Base-by-base conservation (phyloP, 2,329 filamentous ascomycete genomes). In the Hymenotorrendiella dingleyae region DNA sequence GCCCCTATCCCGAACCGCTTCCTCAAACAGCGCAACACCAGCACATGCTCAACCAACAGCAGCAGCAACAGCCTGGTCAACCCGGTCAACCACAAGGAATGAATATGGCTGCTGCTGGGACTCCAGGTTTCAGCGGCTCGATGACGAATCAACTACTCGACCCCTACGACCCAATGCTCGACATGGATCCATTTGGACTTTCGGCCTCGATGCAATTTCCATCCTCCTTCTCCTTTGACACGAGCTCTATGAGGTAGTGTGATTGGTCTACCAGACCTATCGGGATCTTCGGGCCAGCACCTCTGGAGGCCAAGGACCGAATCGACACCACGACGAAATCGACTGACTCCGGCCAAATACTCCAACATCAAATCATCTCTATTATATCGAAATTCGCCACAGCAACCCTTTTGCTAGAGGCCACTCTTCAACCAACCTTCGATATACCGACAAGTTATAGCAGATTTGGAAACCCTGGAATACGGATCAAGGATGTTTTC, bases 161-260 rank as follows among this genome's bases (percentile, higher is more conserved):
- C 53, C 73, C 79, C 11, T 94, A 87, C 60, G 90, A 96, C 58
- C 85, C 89, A 14, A 86, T 89, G 67, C 71, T 94, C 36, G 90
- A 96, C 61, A 87, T 89, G 64, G 90, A 96, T 64, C 91, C 91
- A 1, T 97, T 96, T 58, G 90, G 90, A 10, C 72, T 96, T 40
- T 91, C 86, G 46, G 90, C 90, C 26, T 94, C 87, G 67, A 95
- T 95, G 91, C 86, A 91, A 53, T 95, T 95, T 58, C 89, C 89
- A 9, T 86, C 84, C 2, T 84, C 86, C 43, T 93, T 90, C 64
- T 78, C 80, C 39, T 88, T 87, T 61, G 79, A 83, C 48, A 62
- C 60, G 36, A 62, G 58, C 40, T 61, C 59, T 33, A 62, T 62
- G 58, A 55, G 60, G 54, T 62, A 43, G n/a, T n/a, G n/a, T n/a